A percentile compares a stretch with the other conserved stretches of the same genome.
These are phyloP conservation scores for Plasmodium chabaudi DNA, from an alignment of 169 alveolate species.

Conservation along the genomic window DNA sequence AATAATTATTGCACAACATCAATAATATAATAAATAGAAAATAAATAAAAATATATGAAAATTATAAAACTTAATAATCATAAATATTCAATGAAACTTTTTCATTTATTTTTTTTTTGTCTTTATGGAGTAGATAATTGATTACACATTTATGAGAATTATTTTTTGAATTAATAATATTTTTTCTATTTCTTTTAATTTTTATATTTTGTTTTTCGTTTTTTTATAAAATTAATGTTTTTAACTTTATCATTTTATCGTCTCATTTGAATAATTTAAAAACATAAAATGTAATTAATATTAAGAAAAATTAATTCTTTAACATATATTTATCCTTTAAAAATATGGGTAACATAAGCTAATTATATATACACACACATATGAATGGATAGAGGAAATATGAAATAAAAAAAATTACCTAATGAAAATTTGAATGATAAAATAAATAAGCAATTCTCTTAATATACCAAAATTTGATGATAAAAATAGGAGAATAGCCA, in stretches of 20 bases:
- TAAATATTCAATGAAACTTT: slow-evolving; percentile 11
- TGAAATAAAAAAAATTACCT: slow-evolving; percentile 14
- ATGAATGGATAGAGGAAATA: not conserved
- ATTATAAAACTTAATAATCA: not conserved
- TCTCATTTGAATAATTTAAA: slow-evolving; percentile 10
- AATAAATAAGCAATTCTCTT: slow-evolving; percentile 18
- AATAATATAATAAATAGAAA: not conserved
- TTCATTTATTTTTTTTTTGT: not conserved
- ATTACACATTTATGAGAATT: not conserved
- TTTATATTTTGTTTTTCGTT: not conserved
- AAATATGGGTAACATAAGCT: slow-evolving; percentile 14
- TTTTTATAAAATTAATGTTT: not conserved
- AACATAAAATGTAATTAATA: slow-evolving; percentile 14
- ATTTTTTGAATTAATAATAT: not conserved
- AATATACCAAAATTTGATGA: slow-evolving; percentile 6
- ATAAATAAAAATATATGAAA: not conserved
- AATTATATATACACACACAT: slow-evolving; percentile 10
- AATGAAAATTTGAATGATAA: slow-evolving; percentile 18
- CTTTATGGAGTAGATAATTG: not conserved
- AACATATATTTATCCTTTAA: not conserved
- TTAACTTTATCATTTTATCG: not conserved
- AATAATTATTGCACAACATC: not conserved
- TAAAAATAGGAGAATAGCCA: not conserved
- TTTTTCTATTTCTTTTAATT: not conserved
- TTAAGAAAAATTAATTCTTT: slow-evolving; percentile 4